Conservation (phyloP, 768 basidiomycete genomes). For the Rhizopogon vinicolor region DNA sequence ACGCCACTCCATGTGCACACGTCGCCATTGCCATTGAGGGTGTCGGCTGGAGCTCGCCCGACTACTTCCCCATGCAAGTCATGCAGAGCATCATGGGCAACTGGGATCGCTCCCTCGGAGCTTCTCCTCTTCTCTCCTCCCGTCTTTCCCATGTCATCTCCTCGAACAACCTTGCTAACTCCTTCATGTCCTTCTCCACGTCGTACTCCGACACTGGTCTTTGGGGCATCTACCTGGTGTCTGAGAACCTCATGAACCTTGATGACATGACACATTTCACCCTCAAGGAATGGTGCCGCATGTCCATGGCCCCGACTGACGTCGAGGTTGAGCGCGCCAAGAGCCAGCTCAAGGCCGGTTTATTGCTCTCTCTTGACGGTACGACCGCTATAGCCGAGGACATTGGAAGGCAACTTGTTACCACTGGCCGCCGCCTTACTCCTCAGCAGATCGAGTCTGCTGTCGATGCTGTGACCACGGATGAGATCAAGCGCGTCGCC, state of each 20-base stretch:
- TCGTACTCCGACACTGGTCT: conserved; percentile 98
- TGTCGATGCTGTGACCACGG: conserved; percentile 82
- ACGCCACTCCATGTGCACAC: conserved; percentile 84
- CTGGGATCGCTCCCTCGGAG: conserved; percentile 97
- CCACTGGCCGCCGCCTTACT: conserved; percentile 83
- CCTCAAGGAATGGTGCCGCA: conserved; percentile 91
- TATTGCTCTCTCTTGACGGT: conserved; percentile 90
- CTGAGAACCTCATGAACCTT: conserved; percentile 90
- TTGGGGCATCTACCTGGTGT: conserved; percentile 97
- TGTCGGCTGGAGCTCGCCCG: conserved; percentile 95
- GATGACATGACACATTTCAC: conserved; percentile 95
- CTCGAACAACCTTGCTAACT: conserved; percentile 94
- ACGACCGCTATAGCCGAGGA: conserved; percentile 97
- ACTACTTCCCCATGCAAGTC: conserved; percentile 99
- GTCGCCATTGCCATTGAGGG: conserved; percentile 97
- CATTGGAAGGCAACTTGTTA: conserved; percentile 96
- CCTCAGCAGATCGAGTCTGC: conserved; percentile 93
- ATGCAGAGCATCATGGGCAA: conserved; percentile 98
- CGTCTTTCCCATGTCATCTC: conserved; percentile 89
- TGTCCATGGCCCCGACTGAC: conserved; percentile 81
- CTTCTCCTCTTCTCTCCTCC: conserved; percentile 84
- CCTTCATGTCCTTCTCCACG: conserved; percentile 99
- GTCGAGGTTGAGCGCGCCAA: conserved; percentile 96
- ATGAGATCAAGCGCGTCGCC: conserved; percentile 91
- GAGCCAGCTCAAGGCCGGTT: conserved; percentile 94